These are phyloP conservation scores for Diplodia seriata DNA, from an alignment of 2,329 filamentous ascomycete species.

Conservation along the genomic window DNA sequence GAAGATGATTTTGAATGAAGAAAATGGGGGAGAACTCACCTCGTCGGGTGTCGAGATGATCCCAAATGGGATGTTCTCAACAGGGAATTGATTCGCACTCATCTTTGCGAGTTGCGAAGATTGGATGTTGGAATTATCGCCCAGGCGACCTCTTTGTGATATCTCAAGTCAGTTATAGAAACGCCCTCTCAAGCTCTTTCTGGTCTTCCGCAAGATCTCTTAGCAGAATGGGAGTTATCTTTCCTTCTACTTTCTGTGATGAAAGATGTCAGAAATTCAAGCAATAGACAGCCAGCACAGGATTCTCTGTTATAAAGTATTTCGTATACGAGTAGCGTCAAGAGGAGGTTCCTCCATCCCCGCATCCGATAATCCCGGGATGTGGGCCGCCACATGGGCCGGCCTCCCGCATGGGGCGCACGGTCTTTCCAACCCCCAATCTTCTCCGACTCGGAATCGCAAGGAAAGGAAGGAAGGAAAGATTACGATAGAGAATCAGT, in stretches of 20 bases:
- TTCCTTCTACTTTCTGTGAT: too few relatives aligned
- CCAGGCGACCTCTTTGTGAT: accelerated
- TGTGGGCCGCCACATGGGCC: conserved; percentile 13
- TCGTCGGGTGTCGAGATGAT: conserved; percentile 18
- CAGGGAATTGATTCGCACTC: conserved; percentile 12
- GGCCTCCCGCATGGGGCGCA: neutral
- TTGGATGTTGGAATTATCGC: neutral
- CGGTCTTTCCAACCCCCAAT: neutral
- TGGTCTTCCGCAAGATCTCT: neutral
- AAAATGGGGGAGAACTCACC: neutral
- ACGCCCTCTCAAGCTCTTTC: too few relatives aligned
- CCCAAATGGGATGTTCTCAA: conserved; percentile 18
- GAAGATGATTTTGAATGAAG: neutral
- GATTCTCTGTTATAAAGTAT: neutral
- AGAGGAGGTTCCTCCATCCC: neutral
- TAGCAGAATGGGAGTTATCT: neutral
- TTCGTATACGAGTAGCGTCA: neutral
- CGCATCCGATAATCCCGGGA: neutral
- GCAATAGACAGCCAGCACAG: neutral
- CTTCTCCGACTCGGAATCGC: too few relatives aligned
- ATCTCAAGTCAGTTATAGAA: too few relatives aligned
- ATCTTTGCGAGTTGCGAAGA: neutral
- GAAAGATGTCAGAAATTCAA: neutral
- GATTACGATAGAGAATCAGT: too few relatives aligned
- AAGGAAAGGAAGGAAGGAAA: too few relatives aligned